phyloP scores from a whole-genome alignment of 1,284 basidiomycete species.

The Moniliella sp. region DNA sequence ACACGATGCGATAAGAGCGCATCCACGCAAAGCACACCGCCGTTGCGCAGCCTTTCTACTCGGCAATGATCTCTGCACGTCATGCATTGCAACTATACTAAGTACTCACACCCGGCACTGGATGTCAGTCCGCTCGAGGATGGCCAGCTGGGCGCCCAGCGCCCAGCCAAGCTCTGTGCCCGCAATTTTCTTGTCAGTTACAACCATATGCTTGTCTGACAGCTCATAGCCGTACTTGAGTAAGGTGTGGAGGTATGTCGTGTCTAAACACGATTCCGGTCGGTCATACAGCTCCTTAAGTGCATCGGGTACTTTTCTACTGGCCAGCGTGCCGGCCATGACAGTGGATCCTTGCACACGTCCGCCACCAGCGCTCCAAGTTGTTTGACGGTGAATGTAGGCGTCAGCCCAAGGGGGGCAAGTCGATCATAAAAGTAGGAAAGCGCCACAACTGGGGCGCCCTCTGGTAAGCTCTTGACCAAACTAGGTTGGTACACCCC shows the following conservation, averaged over 20 bases:
- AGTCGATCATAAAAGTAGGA: constrained; percentile 96
- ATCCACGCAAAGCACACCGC: no score
- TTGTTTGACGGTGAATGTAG: constrained; percentile 15
- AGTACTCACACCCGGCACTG: no score
- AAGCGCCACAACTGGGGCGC: constrained; percentile 28
- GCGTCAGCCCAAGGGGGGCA: constrained; percentile 47
- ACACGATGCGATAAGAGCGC: no score
- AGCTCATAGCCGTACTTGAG: constrained; percentile 43
- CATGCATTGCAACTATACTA: no score
- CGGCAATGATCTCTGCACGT: no score
- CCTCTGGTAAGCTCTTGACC: constrained; percentile 52
- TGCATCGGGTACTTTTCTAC: constrained; percentile 34
- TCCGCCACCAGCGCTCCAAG: constrained; percentile 15
- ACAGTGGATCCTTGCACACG: constrained; percentile 8
- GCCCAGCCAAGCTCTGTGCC: constrained; percentile 91
- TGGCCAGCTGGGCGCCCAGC: constrained; percentile 47
- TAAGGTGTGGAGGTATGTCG: constrained; percentile 81
- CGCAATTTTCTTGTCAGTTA: constrained; percentile 51
- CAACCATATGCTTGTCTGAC: constrained; percentile 43
- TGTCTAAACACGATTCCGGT: constrained; percentile 81
- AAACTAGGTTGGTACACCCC: constrained; percentile 94
- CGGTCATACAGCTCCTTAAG: constrained; percentile 57
- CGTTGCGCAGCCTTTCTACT: no score
- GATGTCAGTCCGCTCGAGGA: constrained; percentile 14
- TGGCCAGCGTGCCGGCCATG: constrained; percentile 11